Base-by-base conservation (phyloP, 352 stramenopile genomes). In the Pythium chondricola region DNA sequence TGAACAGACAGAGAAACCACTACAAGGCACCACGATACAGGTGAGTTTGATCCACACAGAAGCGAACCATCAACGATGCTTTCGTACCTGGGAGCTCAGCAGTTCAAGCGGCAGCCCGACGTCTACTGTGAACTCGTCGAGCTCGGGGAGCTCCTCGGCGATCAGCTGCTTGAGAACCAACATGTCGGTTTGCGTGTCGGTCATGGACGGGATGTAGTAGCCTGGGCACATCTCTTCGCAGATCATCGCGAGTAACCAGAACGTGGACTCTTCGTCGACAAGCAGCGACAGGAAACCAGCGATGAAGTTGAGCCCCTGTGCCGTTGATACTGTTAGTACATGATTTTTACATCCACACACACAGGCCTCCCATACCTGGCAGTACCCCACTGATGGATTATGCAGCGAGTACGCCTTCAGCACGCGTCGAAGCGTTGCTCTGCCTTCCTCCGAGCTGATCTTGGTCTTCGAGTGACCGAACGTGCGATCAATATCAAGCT, bases 1-100 rank as follows among this genome's bases (percentile, higher is more conserved):
- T 90, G 62, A 96, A 96, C 16, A 96, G 55, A 48, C 87, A 96
- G 8, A 96, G 41, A 17, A 96, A 65, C 87, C 87, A 96, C 71
- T 96, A 39, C 30, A 55, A 10, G 11, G 40, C 0, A 25, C 29
- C 26, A 43, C 5, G 7, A 26, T 33, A 45, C 26, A 16, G 25
- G n/a, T 30, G 6, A 38, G 36, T 22, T 6, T 22, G 22, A 32
- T 13, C 14, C 17, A 5, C 25, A 13, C 4, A 21, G 22, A n/a
- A 35, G 11, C 29, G 13, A 8, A 18, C 17, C 17, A 20, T 22
- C 30, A 21, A 21, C 17, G 20, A 4, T 20, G 43, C 31, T 20
- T 27, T 13, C 47, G 11, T 48, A 78, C 69, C 67, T 81, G 85
- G 7, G 83, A 92, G 2, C 86, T 87, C 4, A 96, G 52, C 2